Base-by-base conservation (phyloP, 192 early-diverging fungal species). In the Dissophora globulifera region DNA sequence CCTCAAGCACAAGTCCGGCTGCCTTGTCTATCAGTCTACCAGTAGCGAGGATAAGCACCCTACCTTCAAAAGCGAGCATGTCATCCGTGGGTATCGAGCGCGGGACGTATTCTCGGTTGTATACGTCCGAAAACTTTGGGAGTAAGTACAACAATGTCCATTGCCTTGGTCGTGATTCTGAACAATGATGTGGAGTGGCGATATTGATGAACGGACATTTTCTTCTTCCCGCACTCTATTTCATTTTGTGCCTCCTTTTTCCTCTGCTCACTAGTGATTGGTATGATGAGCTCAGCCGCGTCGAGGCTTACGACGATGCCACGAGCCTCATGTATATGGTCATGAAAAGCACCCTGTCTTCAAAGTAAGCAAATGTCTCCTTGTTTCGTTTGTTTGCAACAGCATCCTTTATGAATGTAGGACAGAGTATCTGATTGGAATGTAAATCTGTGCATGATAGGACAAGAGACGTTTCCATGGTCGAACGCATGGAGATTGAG, bases 91-190 rank as follows among this genome's bases (percentile, higher is more conserved):
- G 0, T 84, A 81, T 32, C 62, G 65, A 25, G 83, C 85, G 23
- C 82, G 84, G 43, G 63, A 82, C 2, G 78, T 85, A n/a, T 85
- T 87, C 52, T 80, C 82, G n/a, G 84, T 87, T 1, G 82, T 85
- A 62, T 82, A 82, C 7, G 80, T 83, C 50, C 69, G 85, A 46
- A 84, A 83, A 64, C 75, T 84, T 5, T 86, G 85, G 85, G 85
- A 86, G 70, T 82, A 82, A 54, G 43, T 61, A 22, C 35, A n/a
- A n/a, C n/a, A n/a, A n/a, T n/a, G n/a, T n/a, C n/a, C n/a, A n/a
- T n/a, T n/a, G n/a, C n/a, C n/a, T n/a, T n/a, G n/a, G n/a, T n/a
- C n/a, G n/a, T n/a, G n/a, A n/a, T n/a, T n/a, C n/a, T n/a, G n/a
- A n/a, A n/a, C n/a, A n/a, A n/a, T n/a, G n/a, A n/a, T n/a, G n/a